phyloP scores from a whole-genome alignment of 2,329 filamentous ascomycete species.

The Aspergillus latus region DNA sequence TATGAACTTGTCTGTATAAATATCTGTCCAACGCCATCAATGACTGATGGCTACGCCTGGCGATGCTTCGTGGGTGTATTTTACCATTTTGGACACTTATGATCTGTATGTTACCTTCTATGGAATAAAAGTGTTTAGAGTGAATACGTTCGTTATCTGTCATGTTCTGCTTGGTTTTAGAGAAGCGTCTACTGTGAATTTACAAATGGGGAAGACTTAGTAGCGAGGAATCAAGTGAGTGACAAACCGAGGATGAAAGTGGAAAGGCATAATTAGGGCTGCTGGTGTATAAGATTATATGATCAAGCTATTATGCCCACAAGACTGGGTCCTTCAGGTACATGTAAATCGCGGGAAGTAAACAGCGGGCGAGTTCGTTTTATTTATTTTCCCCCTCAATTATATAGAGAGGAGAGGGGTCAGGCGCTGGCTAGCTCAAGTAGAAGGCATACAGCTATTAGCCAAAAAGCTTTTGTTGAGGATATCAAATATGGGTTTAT shows the following conservation, averaged over 20 bases:
- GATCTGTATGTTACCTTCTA: conserved; percentile 22
- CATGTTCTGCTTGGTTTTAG: too few species aligned
- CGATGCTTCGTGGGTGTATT: conserved; percentile 7
- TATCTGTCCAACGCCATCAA: neutral
- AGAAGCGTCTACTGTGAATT: neutral
- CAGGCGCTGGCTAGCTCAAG: too few species aligned
- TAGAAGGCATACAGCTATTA: too few species aligned
- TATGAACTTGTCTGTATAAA: neutral
- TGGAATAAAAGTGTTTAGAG: conserved; percentile 15
- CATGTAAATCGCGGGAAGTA: neutral
- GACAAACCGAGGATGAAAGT: too few species aligned
- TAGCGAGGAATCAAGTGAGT: too few species aligned
- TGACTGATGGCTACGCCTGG: neutral
- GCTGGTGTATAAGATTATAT: neutral
- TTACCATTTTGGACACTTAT: conserved; percentile 16
- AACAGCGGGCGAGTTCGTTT: too few species aligned
- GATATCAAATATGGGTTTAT: too few species aligned
- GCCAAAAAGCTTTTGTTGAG: too few species aligned
- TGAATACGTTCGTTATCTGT: neutral
- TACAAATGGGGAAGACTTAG: neutral
- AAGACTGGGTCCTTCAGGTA: neutral
- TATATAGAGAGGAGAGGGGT: too few species aligned
- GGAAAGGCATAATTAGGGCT: neutral
- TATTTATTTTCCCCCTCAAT: too few species aligned
- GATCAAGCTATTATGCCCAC: neutral